Evolutionary conservation across 306 rosid genomes (phyloP).

Genomic region (Delonix regia): DNA sequence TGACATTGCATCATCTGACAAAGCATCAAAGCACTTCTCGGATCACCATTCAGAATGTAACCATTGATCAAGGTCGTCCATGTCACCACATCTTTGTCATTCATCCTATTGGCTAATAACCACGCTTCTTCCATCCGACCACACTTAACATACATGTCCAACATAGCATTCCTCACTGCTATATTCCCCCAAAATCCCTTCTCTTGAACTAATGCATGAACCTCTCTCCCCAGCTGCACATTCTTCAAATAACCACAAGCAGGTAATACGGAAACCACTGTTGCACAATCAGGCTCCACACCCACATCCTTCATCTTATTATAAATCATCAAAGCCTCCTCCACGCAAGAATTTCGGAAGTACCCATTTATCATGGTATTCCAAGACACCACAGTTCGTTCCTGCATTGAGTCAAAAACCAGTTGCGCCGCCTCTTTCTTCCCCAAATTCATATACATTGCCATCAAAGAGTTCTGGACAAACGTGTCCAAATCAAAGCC

Average conservation of each 20-base stretch:
- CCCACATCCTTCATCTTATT: conserved; percentile 61
- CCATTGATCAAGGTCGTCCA: conserved; percentile 90
- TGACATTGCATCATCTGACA: conserved; percentile 65
- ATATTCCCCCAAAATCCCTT: conserved; percentile 59
- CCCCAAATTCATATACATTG: conserved; percentile 82
- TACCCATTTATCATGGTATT: conserved; percentile 80
- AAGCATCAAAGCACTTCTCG: conserved; percentile 63
- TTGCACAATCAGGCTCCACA: conserved; percentile 74
- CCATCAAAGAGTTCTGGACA: conserved; percentile 75
- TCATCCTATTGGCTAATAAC: conserved; percentile 45
- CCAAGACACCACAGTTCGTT: conserved; percentile 77
- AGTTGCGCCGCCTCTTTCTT: conserved; percentile 52
- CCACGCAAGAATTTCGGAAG: conserved; percentile 52
- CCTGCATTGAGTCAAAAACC: conserved; percentile 67
- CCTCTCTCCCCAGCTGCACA: conserved; percentile 57
- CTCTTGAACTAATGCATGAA: conserved; percentile 57
- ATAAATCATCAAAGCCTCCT: conserved; percentile 61
- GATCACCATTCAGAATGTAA: conserved; percentile 65
- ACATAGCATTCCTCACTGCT: conserved; percentile 60
- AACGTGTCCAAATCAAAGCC: conserved; percentile 56
- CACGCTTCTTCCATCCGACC: conserved; percentile 65
- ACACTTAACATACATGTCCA: conserved; percentile 87
- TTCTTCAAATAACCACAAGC: conserved; percentile 67
- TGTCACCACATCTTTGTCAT: conserved; percentile 75
- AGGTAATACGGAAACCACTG: conserved; percentile 77